These are phyloP conservation scores for Isochrysis galbana DNA, from an alignment of 78 protist species.

Conservation along the genomic window DNA sequence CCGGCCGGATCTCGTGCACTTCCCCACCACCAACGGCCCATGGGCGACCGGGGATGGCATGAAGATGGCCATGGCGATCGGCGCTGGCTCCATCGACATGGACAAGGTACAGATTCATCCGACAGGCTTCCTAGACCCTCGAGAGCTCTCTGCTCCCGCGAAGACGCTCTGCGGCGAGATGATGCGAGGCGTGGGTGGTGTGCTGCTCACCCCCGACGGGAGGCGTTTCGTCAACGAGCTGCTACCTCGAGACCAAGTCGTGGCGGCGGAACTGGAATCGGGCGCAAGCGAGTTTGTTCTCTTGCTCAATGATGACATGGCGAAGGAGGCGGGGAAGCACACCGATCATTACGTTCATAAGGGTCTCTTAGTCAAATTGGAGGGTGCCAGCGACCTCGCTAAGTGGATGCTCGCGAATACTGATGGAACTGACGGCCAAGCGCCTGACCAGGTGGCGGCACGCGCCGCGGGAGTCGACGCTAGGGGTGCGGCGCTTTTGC, in stretches of 20 bases:
- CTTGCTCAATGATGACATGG: not conserved
- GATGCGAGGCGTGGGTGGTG: conserved; percentile 83
- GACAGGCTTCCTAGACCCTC: conserved; percentile 76
- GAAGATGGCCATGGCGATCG: conserved; percentile 49
- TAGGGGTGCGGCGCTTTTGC: not conserved
- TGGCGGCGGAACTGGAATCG: conserved; percentile 30
- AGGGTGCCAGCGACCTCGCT: not conserved
- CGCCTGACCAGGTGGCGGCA: not conserved
- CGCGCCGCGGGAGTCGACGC: not conserved
- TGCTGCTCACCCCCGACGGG: conserved; percentile 56
- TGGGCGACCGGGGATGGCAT: conserved; percentile 76
- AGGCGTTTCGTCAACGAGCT: conserved; percentile 76
- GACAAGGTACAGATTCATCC: conserved; percentile 82
- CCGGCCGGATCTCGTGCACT: conserved; percentile 48
- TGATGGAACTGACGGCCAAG: not conserved
- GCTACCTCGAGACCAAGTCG: not conserved
- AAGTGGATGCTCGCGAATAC: not conserved
- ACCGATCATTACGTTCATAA: conserved; percentile 23
- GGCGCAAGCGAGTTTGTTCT: not conserved
- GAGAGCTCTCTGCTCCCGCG: conserved; percentile 48
- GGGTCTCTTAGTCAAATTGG: conserved; percentile 14
- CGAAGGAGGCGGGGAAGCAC: conserved; percentile 10
- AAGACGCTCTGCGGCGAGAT: conserved; percentile 81
- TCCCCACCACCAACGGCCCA: conserved; percentile 84
- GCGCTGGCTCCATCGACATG: conserved; percentile 60